phyloP scores from a whole-genome alignment of 306 rosid species.

The Oemleria cerasiformis region DNA sequence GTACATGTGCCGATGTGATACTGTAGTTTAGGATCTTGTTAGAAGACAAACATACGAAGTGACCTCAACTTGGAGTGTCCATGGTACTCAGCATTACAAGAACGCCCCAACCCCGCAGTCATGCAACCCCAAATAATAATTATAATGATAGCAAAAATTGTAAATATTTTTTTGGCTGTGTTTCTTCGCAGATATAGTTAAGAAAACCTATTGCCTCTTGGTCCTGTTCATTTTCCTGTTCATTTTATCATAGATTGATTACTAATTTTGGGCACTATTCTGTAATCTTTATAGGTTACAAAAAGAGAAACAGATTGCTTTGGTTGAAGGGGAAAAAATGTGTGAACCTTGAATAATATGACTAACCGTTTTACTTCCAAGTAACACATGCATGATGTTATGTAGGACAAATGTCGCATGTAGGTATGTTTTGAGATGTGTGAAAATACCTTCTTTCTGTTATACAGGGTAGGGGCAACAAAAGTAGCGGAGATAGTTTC shows the following conservation, averaged over 20 bases:
- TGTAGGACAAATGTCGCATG: neutral
- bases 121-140: too few species aligned
- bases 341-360: neutral
- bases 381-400: neutral
- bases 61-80: neutral
- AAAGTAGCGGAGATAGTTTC: slow-evolving; percentile 89
- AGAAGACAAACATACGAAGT: neutral
- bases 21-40: neutral
- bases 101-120: neutral
- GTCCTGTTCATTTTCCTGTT: slow-evolving; percentile 1
- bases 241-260: neutral
- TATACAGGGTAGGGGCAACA: slow-evolving; percentile 86
- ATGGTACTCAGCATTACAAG: neutral
- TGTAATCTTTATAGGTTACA: neutral
- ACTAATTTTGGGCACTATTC: neutral
- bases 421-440: slow-evolving; percentile 2
- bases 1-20: neutral
- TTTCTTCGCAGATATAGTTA: neutral
- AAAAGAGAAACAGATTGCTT: neutral
- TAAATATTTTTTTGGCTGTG: neutral
- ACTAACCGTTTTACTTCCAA: neutral
- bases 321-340: neutral
- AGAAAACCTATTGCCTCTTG: neutral
- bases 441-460: slow-evolving; percentile 23
- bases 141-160: too few species aligned